Evolutionary conservation across 177 flowering plant species (phyloP), one percentile per base, ranked within the genome.

Genomic region (Tripterygium wilfordii): DNA sequence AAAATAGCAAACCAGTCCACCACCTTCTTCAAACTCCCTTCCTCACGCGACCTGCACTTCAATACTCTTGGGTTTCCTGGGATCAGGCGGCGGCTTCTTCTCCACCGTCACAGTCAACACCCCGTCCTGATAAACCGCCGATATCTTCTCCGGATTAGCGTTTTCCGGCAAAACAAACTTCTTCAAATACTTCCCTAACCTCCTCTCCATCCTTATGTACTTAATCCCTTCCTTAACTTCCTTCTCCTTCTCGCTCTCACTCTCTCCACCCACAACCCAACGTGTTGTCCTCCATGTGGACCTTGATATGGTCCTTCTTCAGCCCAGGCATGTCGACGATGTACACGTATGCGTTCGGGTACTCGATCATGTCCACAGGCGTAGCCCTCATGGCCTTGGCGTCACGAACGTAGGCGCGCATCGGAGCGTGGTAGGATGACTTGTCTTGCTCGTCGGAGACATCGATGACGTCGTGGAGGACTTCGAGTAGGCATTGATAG

Each of bases 301-400:
- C 74, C 60, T 66, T 66, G 51, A 73, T 63, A 13, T 73, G 69
- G 10, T 56, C 59, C 13, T 62, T 25, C 30, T 63, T 63, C 12
- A 69, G 22, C 29, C 78, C 78, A 1, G 74, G 78, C 78, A 73
- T 69, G 69, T 69, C 74, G 16, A 73, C 33, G 8, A 73, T 26
- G 60, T 65, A 72, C 10, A 36, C 64, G 55, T 68, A 72, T 8
- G 71, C 21, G 24, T 50, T 56, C 10, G 71, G 69, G 41, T 45
- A 57, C 65, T 72, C 78, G 49, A 49, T 66, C 31, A 72, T 63
- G 63, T 72, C 78, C 1, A 71, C 60, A 1, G 66, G 62, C 0
- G 70, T 61, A 0, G 52, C 55, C 1, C 59, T 56, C 59, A 58
- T 54, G 19, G 60, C 60, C 21, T 32, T 49, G 13, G 41, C 46